phyloP scores from a whole-genome alignment of 2,329 filamentous ascomycete genomes.

The Penicillium aurantiogriseum region DNA sequence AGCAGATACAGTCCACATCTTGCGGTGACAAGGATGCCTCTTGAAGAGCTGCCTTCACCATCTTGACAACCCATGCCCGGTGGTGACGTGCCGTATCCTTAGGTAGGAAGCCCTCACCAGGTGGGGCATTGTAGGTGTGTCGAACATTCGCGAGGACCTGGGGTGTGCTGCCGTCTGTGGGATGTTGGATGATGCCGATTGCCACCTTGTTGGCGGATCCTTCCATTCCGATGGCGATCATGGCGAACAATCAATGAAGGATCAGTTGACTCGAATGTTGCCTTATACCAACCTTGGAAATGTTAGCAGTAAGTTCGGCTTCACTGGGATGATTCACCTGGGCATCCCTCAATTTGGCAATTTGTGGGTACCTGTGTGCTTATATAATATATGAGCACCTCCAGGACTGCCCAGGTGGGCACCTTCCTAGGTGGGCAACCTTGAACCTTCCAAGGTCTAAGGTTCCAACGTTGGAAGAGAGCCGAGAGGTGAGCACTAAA shows the following conservation, averaged over 20 bases:
- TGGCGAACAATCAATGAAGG: conserved; percentile 24
- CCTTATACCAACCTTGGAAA: not conserved
- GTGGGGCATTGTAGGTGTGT: conserved; percentile 87
- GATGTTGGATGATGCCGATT: conserved; percentile 84
- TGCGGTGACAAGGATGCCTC: conserved; percentile 59
- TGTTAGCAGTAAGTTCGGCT: not conserved
- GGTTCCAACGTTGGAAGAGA: no score
- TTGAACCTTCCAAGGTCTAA: no score
- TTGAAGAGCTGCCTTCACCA: conserved; percentile 74
- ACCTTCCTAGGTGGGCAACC: no score
- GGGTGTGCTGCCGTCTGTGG: conserved; percentile 53
- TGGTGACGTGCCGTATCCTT: conserved; percentile 96
- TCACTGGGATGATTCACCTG: not conserved
- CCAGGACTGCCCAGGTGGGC: no score
- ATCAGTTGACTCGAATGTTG: no score
- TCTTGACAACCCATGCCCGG: conserved; percentile 68
- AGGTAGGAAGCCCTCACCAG: conserved; percentile 86
- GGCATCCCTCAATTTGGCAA: not conserved
- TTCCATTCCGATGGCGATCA: conserved; percentile 74
- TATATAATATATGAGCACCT: not conserved
- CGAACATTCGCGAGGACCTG: conserved; percentile 80
- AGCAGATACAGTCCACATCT: conserved; percentile 89
- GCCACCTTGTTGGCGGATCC: conserved; percentile 98
- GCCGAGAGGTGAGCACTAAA: no score
- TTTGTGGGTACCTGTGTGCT: not conserved